phyloP scores from a whole-genome alignment of 331 rosid species.

The Rhamnella rubrinervis region DNA sequence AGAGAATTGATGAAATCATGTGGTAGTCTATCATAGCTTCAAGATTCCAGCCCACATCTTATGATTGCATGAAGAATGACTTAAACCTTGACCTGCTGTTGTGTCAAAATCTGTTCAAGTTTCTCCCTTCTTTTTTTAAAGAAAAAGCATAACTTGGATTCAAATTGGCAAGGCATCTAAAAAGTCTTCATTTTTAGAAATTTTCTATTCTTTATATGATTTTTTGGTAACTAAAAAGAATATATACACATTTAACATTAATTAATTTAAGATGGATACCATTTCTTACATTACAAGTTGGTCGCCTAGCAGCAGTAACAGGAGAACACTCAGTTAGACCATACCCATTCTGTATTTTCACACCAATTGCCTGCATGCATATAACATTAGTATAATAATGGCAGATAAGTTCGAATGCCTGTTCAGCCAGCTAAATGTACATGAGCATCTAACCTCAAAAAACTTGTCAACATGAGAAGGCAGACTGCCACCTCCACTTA shows the following conservation, averaged over 20 bases:
- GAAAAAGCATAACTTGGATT: too few species aligned
- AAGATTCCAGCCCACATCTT: too few species aligned
- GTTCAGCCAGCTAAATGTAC: constrained; percentile 2
- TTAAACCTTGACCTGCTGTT: too few species aligned
- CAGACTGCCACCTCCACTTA: constrained; percentile 94
- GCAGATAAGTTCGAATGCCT: neutral
- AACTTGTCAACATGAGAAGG: constrained; percentile 72
- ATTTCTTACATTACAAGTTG: constrained; percentile 65
- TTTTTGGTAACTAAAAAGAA: neutral
- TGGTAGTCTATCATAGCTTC: too few species aligned
- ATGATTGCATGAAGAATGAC: too few species aligned
- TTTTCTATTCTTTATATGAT: too few species aligned
- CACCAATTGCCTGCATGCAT: constrained; percentile 73
- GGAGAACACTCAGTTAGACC: constrained; percentile 96
- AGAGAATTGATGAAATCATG: too few species aligned
- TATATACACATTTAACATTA: neutral
- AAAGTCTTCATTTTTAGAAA: too few species aligned
- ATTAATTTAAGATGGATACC: constrained; percentile 4
- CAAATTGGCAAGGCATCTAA: too few species aligned
- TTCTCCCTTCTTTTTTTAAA: too few species aligned
- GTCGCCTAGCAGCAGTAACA: constrained; percentile 74
- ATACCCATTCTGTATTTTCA: constrained; percentile 87
- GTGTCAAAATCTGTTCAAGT: too few species aligned
- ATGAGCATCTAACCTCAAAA: constrained; percentile 69
- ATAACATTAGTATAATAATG: constrained; percentile 12